Evolutionary conservation across 73 alveolate genomes (phyloP).

Genomic region (Symbiodinium pilosum): DNA sequence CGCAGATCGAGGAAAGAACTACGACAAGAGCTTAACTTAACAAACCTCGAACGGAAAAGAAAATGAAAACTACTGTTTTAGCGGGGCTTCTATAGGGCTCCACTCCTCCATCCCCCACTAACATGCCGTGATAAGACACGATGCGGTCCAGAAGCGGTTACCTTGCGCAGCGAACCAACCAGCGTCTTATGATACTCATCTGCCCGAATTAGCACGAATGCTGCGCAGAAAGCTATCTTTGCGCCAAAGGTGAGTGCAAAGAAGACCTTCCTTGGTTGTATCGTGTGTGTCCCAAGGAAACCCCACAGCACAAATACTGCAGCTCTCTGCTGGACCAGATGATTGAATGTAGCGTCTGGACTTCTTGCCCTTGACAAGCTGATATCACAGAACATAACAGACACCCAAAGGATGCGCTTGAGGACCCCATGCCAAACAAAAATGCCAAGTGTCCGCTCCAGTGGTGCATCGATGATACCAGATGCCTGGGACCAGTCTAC

Average conservation of each 20-base stretch:
- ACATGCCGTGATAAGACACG: too few species aligned
- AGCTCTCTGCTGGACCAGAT: too few species aligned
- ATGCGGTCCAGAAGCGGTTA: conserved; percentile 38
- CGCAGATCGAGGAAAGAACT: background rate
- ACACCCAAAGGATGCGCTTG: background rate
- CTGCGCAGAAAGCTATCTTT: conserved; percentile 64
- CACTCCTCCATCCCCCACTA: too few species aligned
- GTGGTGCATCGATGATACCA: background rate
- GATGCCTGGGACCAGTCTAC: background rate
- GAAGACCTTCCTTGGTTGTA: background rate
- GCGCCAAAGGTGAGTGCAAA: conserved; percentile 59
- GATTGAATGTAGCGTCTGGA: too few species aligned
- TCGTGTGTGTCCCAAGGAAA: too few species aligned
- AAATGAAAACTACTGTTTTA: too few species aligned
- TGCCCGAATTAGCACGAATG: conserved; percentile 63
- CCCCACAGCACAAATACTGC: too few species aligned
- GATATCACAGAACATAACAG: too few species aligned
- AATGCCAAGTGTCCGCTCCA: background rate
- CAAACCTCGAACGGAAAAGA: too few species aligned
- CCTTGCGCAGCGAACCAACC: conserved; percentile 49
- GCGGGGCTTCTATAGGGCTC: too few species aligned
- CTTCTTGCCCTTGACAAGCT: too few species aligned
- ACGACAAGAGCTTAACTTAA: too few species aligned
- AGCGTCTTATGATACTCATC: conserved; percentile 72
- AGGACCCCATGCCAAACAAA: background rate